These are phyloP conservation scores for Phytophthora hibernalis DNA, from an alignment of 352 stramenopile species.

Conservation along the genomic window DNA sequence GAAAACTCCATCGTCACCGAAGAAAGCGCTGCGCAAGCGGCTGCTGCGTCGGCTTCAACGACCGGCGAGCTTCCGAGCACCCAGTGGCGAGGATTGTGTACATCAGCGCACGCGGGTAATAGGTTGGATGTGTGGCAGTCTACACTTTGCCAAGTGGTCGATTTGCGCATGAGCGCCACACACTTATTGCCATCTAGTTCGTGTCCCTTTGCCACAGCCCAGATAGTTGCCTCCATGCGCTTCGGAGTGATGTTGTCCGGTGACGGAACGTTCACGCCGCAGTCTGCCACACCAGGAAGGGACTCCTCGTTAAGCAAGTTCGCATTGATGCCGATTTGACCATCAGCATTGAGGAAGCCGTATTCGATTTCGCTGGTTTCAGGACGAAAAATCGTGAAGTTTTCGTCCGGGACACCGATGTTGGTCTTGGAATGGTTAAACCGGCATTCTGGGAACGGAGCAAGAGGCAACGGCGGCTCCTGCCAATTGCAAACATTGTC, in stretches of 20 bases:
- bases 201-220: conserved; percentile 47
- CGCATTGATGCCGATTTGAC: conserved; percentile 70
- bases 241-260: conserved; percentile 86
- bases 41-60: conserved; percentile 43
- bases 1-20: conserved; percentile 38
- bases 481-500: conserved; percentile 80
- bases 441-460: conserved; percentile 64
- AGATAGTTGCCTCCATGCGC: conserved; percentile 82
- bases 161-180: conserved; percentile 52
- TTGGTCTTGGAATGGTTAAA: conserved; percentile 51
- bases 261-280: conserved; percentile 81
- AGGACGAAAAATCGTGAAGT: conserved; percentile 76
- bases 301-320: conserved; percentile 73
- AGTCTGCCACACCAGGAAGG: conserved; percentile 69
- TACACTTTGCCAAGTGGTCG: conserved; percentile 58
- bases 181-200: conserved; percentile 52
- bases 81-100: conserved; percentile 45
- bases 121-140: conserved; percentile 58
- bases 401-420: conserved; percentile 50
- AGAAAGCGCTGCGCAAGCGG: conserved; percentile 28
- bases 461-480: conserved; percentile 69
- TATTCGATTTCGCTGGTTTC: conserved; percentile 90
- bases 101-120: conserved; percentile 48
- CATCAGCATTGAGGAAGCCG: conserved; percentile 80
- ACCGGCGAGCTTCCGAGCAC: conserved; percentile 37